phyloP scores from a whole-genome alignment of 2,329 filamentous ascomycete genomes.

The Aspergillus texensis region DNA sequence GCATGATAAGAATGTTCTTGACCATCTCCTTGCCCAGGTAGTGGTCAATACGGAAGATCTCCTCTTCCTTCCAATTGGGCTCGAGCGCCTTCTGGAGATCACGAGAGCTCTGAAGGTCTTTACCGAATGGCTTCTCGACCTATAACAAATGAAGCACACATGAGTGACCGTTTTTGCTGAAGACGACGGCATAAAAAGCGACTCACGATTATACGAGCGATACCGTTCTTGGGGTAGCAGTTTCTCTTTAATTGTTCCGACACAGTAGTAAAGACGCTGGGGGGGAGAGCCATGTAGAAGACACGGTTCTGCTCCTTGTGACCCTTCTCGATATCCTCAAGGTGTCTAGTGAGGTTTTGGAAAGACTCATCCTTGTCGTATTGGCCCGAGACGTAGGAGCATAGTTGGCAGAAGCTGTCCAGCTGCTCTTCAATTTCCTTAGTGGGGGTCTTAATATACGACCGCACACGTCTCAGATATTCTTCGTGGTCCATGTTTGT shows the following conservation, averaged over 20 bases:
- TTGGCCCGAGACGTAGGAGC: slow-evolving; percentile 94
- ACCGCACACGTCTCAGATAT: slow-evolving; percentile 90
- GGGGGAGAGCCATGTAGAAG: slow-evolving; percentile 99
- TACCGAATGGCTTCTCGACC: slow-evolving; percentile 99
- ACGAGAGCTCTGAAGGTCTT: slow-evolving; percentile 90
- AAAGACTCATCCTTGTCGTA: slow-evolving; percentile 98
- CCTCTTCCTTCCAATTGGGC: slow-evolving; percentile 98
- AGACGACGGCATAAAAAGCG: neutral
- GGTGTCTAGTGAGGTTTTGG: slow-evolving; percentile 78
- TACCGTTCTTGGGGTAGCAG: slow-evolving; percentile 89
- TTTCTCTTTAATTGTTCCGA: slow-evolving; percentile 96
- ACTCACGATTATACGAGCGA: slow-evolving; percentile 89
- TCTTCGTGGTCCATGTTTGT: slow-evolving; percentile 99
- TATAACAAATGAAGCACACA: slow-evolving; percentile 39
- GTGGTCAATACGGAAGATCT: slow-evolving; percentile 98
- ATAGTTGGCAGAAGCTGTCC: slow-evolving; percentile 82
- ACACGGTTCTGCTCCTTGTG: slow-evolving; percentile 84
- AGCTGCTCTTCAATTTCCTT: slow-evolving; percentile 97
- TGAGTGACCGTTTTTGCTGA: slow-evolving; percentile 21
- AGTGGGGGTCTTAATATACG: slow-evolving; percentile 97
- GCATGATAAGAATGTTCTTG: slow-evolving; percentile 97
- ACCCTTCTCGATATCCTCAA: slow-evolving; percentile 81
- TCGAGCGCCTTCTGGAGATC: slow-evolving; percentile 93
- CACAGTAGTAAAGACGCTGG: slow-evolving; percentile 96
- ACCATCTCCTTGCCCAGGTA: slow-evolving; percentile 99